A percentile compares a stretch with the other conserved stretches of the same genome.
Conservation (phyloP, 345 rosid species). For the Arabidopsis suecica region DNA sequence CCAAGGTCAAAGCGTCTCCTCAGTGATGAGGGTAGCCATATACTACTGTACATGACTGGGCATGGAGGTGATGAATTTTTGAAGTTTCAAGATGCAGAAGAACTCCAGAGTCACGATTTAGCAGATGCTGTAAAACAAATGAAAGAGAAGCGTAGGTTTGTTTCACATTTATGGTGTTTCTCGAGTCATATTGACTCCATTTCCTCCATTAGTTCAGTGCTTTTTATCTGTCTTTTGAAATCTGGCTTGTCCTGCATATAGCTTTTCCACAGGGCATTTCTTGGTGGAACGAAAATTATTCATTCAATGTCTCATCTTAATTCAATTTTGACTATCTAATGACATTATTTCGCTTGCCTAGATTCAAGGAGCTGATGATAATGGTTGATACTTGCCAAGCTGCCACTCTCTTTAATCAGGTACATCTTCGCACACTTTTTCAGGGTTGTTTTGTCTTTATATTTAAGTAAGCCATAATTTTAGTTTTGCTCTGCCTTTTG, state of each 20-base stretch:
- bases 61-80: slow-evolving; percentile 98
- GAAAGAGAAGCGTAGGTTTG: slow-evolving; percentile 93
- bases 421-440: slow-evolving; percentile 36
- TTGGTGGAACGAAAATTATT: not conserved
- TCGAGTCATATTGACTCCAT: slow-evolving; percentile 6
- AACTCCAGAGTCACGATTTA: slow-evolving; percentile 98
- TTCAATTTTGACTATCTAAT: slow-evolving; percentile 32
- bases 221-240: slow-evolving; percentile 3
- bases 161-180: slow-evolving; percentile 22
- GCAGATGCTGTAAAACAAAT: slow-evolving; percentile 99
- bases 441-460: not conserved
- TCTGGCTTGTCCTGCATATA: not conserved
- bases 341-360: slow-evolving; percentile 45
- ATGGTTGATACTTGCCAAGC: slow-evolving; percentile 99
- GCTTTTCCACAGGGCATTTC: slow-evolving; percentile 9
- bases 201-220: slow-evolving; percentile 3
- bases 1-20: slow-evolving; percentile 98
- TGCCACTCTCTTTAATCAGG: slow-evolving; percentile 96
- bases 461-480: not conserved
- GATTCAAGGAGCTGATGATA: slow-evolving; percentile 96
- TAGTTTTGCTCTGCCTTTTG: slow-evolving; percentile 19
- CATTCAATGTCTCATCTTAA: slow-evolving; percentile 8
- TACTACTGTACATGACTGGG: slow-evolving; percentile 97
- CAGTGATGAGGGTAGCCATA: slow-evolving; percentile 99
- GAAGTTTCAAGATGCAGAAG: slow-evolving; percentile 96